A percentile compares a stretch with the other conserved stretches of the same genome.
Conservation (phyloP, 306 rosid species). For the Betula pendula region DNA sequence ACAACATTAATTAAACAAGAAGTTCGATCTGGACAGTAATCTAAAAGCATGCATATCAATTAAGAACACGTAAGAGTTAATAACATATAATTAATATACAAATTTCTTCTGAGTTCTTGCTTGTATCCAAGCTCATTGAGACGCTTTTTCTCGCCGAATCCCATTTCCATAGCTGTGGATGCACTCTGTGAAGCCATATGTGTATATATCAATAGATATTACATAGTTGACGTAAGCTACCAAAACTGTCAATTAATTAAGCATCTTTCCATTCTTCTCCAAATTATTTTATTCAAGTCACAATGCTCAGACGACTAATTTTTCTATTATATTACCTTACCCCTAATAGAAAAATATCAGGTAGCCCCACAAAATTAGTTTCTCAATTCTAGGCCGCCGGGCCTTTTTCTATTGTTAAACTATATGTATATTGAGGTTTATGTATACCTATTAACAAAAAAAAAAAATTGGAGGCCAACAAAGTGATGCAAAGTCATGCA, state of each 20-base stretch:
- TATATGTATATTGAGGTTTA: too few relatives aligned
- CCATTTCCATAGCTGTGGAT: slow-evolving; percentile 28
- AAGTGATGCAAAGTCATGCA: too few relatives aligned
- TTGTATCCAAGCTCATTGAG: slow-evolving; percentile 57
- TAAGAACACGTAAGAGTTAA: not conserved
- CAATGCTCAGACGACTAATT: not conserved
- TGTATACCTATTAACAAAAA: too few relatives aligned
- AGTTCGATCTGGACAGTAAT: not conserved
- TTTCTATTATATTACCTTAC: too few relatives aligned
- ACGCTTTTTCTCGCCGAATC: slow-evolving; percentile 50
- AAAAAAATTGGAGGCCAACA: too few relatives aligned
- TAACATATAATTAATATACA: slow-evolving; percentile 13
- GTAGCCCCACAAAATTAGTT: too few relatives aligned
- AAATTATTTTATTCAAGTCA: not conserved
- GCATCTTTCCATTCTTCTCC: not conserved
- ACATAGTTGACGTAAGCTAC: not conserved
- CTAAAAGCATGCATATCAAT: not conserved
- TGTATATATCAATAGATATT: not conserved
- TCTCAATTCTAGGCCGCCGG: too few relatives aligned
- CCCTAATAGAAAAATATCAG: too few relatives aligned
- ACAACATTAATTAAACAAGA: too few relatives aligned
- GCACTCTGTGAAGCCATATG: not conserved
- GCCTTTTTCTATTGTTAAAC: too few relatives aligned
- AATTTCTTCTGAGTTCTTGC: slow-evolving; percentile 53
- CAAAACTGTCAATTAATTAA: too few relatives aligned